These are phyloP conservation scores for Sporothrix luriei DNA, from an alignment of 2,329 filamentous ascomycete species.

Conservation along the genomic window DNA sequence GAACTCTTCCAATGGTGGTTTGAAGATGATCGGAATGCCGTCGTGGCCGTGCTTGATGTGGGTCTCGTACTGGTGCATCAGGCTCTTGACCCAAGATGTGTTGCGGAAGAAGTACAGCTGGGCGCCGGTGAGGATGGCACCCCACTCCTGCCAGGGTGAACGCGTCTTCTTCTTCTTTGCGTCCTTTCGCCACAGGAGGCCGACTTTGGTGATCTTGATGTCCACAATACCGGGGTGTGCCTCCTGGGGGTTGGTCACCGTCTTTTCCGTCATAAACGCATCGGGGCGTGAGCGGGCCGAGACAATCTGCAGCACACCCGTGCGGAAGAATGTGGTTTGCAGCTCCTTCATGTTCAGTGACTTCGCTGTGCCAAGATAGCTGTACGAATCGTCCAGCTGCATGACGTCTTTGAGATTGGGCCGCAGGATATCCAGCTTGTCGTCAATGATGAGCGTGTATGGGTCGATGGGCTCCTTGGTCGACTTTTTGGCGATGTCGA, in stretches of 20 bases:
- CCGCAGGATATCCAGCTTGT: conserved; percentile 77
- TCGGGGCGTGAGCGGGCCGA: conserved; percentile 91
- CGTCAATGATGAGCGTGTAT: conserved; percentile 90
- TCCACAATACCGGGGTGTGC: conserved; percentile 92
- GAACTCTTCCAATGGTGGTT: conserved; percentile 85
- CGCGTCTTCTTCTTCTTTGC: conserved; percentile 89
- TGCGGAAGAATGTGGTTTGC: conserved; percentile 87
- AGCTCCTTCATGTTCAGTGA: conserved; percentile 77
- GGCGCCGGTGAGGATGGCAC: conserved; percentile 91
- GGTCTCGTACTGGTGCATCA: conserved; percentile 84
- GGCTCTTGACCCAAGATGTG: conserved; percentile 83
- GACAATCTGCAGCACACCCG: conserved; percentile 90
- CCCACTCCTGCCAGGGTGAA: conserved; percentile 99
- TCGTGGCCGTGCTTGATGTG: conserved; percentile 78
- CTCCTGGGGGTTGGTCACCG: conserved; percentile 79
- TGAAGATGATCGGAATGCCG: conserved; percentile 80
- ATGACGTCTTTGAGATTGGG: conserved; percentile 91
- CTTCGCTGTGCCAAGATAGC: conserved; percentile 76
- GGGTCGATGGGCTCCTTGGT: conserved; percentile 88
- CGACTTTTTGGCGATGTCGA: conserved; percentile 65
- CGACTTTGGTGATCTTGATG: conserved; percentile 96
- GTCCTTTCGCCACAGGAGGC: conserved; percentile 91
- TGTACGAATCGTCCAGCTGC: conserved; percentile 87
- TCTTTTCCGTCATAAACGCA: conserved; percentile 89
- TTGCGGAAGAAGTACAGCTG: conserved; percentile 97